Evolutionary conservation across 2,329 filamentous ascomycete genomes (phyloP).

Genomic region (Colletotrichum theobromicola): DNA sequence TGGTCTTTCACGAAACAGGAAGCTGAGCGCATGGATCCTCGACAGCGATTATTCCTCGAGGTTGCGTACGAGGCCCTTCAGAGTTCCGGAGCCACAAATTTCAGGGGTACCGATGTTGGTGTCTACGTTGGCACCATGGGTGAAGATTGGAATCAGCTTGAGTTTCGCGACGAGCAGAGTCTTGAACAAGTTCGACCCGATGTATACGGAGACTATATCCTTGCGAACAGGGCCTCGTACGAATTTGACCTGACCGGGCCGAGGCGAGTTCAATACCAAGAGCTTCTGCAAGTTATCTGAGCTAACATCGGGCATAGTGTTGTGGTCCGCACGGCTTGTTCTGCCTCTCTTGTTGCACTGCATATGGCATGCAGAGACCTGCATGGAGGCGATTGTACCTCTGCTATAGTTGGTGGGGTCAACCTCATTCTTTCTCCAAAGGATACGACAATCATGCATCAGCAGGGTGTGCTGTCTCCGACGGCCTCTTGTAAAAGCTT

Average conservation of each 20-base stretch:
- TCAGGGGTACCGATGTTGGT: constrained; percentile 30
- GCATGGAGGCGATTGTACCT: constrained; percentile 27
- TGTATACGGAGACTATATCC: constrained; percentile 27
- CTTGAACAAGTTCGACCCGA: constrained; percentile 25
- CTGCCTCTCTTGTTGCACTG: constrained; percentile 38
- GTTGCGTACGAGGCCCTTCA: constrained; percentile 21
- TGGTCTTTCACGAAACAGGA: constrained; percentile 34
- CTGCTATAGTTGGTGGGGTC: constrained; percentile 39
- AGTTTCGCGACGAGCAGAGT: constrained; percentile 23
- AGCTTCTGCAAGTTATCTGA: not conserved
- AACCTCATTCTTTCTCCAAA: constrained; percentile 39
- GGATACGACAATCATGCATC: constrained; percentile 33
- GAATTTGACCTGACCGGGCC: constrained; percentile 37
- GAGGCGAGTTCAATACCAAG: constrained; percentile 24
- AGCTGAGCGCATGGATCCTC: constrained; percentile 23
- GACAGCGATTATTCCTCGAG: constrained; percentile 20
- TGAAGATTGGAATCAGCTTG: constrained; percentile 29
- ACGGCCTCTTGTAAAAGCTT: constrained; percentile 39
- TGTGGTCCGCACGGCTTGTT: constrained; percentile 44
- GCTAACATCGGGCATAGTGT: constrained; percentile 20
- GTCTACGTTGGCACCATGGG: constrained; percentile 34
- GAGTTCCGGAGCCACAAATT: constrained; percentile 27
- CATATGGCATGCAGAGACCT: constrained; percentile 39
- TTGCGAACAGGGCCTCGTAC: constrained; percentile 37
- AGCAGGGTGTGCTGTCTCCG: constrained; percentile 40